Evolutionary conservation across 1,284 basidiomycete species (phyloP), one percentile per base, ranked within the genome.

Genomic region (Wallemia ichthyophaga): DNA sequence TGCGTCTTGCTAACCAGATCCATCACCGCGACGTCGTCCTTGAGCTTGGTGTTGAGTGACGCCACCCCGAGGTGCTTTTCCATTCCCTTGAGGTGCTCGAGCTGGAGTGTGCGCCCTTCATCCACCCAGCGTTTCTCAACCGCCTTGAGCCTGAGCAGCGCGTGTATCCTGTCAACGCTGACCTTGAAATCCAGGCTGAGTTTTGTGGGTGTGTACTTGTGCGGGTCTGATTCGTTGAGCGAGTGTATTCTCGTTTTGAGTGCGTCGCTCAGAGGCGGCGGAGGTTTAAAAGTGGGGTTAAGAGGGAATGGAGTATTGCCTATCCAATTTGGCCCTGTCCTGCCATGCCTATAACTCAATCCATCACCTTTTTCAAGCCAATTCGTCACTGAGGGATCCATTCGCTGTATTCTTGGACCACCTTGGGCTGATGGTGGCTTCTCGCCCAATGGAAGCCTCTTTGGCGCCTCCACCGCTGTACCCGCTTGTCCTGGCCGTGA

Each of bases 231-330:
- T 21, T 56, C 5, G 25, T 56, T 13, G 15, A 56, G 27, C 17
- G 27, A 19, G 17, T 65, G 66, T 48, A 68, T 65, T 26, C 60
- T 60, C 23, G 64, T 61, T 57, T 66, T 66, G 59, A 61, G 59
- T 19, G 59, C 58, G 62, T 68, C 64, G 54, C 65, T 64, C 33
- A 68, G 54, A 15, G 67, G 67, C 5, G 67, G 61, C 13, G 62
- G 61, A 17, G 67, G 67, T 32, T 61, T 64, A 61, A 68, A 68
- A 26, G 63, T 62, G 5, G 67, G 66, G 60, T 68, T 68, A n/a
- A 66, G 58, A 13, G 67, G 67, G 62, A 67, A 68, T 23, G 67
- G 67, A 7, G 55, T 56, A 15, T 15, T 27, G 15, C 55, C 55
- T 5, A 56, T 56, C 55, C 55, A 56, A n/a, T 56, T 56, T 27